These are phyloP conservation scores for Gossypioides kirkii DNA, from an alignment of 345 rosid genomes.

Conservation along the genomic window DNA sequence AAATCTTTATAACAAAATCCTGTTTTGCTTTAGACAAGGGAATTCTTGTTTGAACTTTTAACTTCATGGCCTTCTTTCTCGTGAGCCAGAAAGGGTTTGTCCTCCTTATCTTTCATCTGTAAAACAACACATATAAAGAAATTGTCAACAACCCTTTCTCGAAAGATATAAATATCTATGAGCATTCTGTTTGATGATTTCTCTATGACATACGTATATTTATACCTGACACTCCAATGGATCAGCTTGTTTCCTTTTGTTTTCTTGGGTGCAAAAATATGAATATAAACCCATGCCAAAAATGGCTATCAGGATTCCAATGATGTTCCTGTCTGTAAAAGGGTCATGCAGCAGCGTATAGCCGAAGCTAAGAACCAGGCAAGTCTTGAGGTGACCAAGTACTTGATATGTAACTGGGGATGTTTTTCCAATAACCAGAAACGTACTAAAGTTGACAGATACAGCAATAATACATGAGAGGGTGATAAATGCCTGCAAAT, in stretches of 20 bases:
- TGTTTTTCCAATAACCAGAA: conserved; percentile 95
- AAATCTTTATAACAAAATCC: background rate
- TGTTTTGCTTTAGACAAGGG: conserved; percentile 46
- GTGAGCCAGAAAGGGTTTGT: conserved; percentile 50
- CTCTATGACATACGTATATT: background rate
- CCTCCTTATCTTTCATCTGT: conserved; percentile 80
- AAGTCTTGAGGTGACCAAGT: conserved; percentile 92
- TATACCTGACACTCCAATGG: conserved; percentile 48
- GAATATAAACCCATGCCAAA: conserved; percentile 90
- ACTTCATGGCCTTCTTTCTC: conserved; percentile 68
- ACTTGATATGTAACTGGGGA: conserved; percentile 98
- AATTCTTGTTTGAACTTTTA: conserved; percentile 59
- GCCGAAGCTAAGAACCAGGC: conserved; percentile 85
- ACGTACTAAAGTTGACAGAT: conserved; percentile 93
- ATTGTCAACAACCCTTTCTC: background rate
- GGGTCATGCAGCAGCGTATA: conserved; percentile 89
- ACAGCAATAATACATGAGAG: conserved; percentile 86
- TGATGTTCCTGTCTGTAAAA: conserved; percentile 71
- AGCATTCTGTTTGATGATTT: too few species aligned
- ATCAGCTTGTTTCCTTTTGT: conserved; percentile 67
- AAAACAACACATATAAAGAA: background rate
- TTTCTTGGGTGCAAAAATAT: conserved; percentile 77
- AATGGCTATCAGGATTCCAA: conserved; percentile 80
- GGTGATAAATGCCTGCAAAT: conserved; percentile 66
- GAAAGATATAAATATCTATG: background rate